A percentile compares a stretch with the other conserved stretches of the same genome.
phyloP scores from a whole-genome alignment of 495 filamentous ascomycete species.

The Daldinia concentrica region DNA sequence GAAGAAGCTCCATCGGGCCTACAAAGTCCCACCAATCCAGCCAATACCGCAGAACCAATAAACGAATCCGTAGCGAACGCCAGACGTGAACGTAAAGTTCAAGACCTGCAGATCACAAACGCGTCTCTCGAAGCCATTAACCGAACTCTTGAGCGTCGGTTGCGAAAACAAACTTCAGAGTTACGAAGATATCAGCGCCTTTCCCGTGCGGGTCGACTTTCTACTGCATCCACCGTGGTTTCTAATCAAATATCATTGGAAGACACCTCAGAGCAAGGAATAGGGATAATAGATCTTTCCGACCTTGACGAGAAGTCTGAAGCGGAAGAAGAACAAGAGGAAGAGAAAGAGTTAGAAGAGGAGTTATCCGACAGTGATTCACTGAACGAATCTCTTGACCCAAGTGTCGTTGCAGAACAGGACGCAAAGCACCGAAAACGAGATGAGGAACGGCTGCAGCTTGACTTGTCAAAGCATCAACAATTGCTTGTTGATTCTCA shows the following conservation, averaged over 20 bases:
- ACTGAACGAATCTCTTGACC: slow-evolving; percentile 57
- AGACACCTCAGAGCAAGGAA: slow-evolving; percentile 38
- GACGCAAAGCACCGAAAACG: slow-evolving; percentile 58
- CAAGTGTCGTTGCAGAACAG: slow-evolving; percentile 54
- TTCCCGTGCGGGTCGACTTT: slow-evolving; percentile 77
- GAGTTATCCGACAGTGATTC: slow-evolving; percentile 53
- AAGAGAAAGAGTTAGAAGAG: slow-evolving; percentile 53
- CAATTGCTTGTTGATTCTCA: slow-evolving; percentile 87
- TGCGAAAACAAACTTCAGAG: slow-evolving; percentile 90
- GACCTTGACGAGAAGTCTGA: slow-evolving; percentile 60
- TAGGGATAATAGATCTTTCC: slow-evolving; percentile 52
- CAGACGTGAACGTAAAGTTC: slow-evolving; percentile 89
- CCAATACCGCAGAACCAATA: slow-evolving; percentile 59
- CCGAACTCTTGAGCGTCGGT: slow-evolving; percentile 85
- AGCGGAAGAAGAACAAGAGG: slow-evolving; percentile 43
- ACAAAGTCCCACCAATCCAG: slow-evolving; percentile 62
- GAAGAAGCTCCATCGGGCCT: slow-evolving; percentile 45
- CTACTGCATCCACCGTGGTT: slow-evolving; percentile 49
- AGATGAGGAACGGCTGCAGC: slow-evolving; percentile 80
- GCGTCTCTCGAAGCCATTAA: slow-evolving; percentile 98
- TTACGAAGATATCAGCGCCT: slow-evolving; percentile 83
- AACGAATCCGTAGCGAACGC: slow-evolving; percentile 82
- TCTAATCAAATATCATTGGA: slow-evolving; percentile 41
- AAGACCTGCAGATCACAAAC: slow-evolving; percentile 98
- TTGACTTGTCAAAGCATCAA: slow-evolving; percentile 89